These are phyloP conservation scores for Tetracladium marchalianum DNA, from an alignment of 495 filamentous ascomycete genomes.

Conservation along the genomic window DNA sequence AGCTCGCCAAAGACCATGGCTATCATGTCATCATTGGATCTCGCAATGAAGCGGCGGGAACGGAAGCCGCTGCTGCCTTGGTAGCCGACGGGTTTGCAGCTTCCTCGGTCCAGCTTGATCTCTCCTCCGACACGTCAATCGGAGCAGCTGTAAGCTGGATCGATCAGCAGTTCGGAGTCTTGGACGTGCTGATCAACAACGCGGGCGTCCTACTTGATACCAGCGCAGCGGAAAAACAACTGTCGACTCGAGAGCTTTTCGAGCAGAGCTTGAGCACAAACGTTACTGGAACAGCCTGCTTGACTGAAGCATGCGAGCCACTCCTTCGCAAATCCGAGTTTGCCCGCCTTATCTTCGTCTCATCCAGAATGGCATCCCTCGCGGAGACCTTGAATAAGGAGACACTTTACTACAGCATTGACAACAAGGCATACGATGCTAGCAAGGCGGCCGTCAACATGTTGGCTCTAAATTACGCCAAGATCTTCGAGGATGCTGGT, in stretches of 20 bases:
- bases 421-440: slow-evolving; percentile 9
- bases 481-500: slow-evolving; percentile 2
- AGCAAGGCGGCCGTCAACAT: slow-evolving; percentile 18
- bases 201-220: slow-evolving; percentile 18
- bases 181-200: slow-evolving; percentile 6
- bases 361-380: slow-evolving; percentile 27
- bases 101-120: slow-evolving; percentile 26
- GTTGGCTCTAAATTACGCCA: slow-evolving; percentile 10
- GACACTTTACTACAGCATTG: background rate
- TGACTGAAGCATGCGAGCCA: slow-evolving; percentile 32
- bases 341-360: slow-evolving; percentile 30
- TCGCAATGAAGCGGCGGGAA: slow-evolving; percentile 19
- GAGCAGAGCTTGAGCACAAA: slow-evolving; percentile 28
- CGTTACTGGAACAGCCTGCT: slow-evolving; percentile 26
- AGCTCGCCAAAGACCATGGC: slow-evolving; percentile 29
- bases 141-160: slow-evolving; percentile 23
- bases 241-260: slow-evolving; percentile 18
- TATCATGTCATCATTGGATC: slow-evolving; percentile 42
- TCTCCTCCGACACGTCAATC: slow-evolving; percentile 32
- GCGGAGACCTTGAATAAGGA: slow-evolving; percentile 11
- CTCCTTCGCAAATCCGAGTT: slow-evolving; percentile 25
- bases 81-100: slow-evolving; percentile 14
- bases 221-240: too few relatives aligned
- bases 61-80: slow-evolving; percentile 14
- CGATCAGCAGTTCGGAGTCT: background rate